Evolutionary conservation across 306 rosid genomes (phyloP), one percentile per base, ranked within the genome.

Genomic region (Casuarina glauca): DNA sequence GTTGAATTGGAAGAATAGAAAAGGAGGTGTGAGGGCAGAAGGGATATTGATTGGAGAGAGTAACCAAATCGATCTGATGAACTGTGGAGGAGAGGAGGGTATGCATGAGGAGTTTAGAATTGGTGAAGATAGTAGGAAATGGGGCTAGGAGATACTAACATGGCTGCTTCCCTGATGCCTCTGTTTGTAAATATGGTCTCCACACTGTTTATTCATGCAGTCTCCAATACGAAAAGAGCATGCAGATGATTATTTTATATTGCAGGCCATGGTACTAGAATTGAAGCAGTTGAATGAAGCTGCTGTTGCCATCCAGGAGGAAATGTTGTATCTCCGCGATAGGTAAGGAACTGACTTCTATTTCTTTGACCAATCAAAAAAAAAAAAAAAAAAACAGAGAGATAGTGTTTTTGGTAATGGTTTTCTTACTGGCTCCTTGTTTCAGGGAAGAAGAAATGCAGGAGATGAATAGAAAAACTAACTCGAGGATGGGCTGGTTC

Each of bases 401-500:
- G 32, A 26, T 26, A 26, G 32, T 26, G 32, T 26, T 26, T 26
- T 26, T 26, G 32, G 32, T 26, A 26, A 26, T 26, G 32, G 32
- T 76, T 54, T 17, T n/a, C 17, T 15, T 17, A 11, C 74, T 60
- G 75, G 41, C 36, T 48, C 36, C 2, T 17, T 20, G 49, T 87
- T 78, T 58, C 91, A 95, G 97, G 85, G 99, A 95, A 78, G 94
- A 89, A 80, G 94, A 93, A 80, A 95, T 95, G 99, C 97, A 95
- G 80, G 97, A 86, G 63, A 92, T 95, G 41, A 95, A 95, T 82
- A 87, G 2, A 80, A 48, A 84, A 45, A 95, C 99, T 26, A 84
- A 86, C 84, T 66, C 75, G 54, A 88, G 80, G 81, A 95, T 95
- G 99, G 89, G 89, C 73, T 85, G 89, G 94, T 79, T 95, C 85